A percentile compares a stretch with the other conserved stretches of the same genome.
Conservation (phyloP, 345 rosid genomes). For the Melaleuca alternifolia region DNA sequence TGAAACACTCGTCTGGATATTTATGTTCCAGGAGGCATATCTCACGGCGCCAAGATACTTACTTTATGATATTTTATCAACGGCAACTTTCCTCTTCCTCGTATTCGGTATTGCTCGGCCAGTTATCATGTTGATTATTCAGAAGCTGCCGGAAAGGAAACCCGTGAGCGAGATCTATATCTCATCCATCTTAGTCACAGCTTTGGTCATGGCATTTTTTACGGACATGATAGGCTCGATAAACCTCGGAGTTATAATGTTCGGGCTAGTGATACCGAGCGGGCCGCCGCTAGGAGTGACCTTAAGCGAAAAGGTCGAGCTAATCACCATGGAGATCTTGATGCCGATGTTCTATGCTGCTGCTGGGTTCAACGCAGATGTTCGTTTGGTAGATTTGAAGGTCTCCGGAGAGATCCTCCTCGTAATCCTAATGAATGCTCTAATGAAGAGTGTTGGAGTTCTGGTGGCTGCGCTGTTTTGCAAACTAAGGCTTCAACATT, state of each 20-base stretch:
- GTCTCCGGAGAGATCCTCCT: neutral
- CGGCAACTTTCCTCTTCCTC: neutral
- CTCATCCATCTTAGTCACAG: neutral
- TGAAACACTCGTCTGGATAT: neutral
- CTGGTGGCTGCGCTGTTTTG: neutral
- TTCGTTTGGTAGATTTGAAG: neutral
- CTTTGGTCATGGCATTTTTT: neutral
- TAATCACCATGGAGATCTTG: constrained; percentile 6
- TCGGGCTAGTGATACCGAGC: constrained; percentile 12
- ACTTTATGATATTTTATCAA: neutral
- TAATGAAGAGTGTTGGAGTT: constrained; percentile 2
- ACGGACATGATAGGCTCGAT: neutral
- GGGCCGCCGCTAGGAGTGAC: constrained; percentile 25
- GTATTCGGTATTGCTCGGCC: neutral
- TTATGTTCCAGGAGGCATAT: neutral
- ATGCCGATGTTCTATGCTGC: constrained; percentile 10
- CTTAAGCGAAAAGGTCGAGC: constrained; percentile 11
- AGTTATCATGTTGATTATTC: neutral
- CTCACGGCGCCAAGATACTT: neutral
- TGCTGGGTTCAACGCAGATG: neutral
- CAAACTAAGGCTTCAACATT: neutral
- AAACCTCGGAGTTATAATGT: neutral
- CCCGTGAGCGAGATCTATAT: constrained; percentile 1
- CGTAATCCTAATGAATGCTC: neutral
- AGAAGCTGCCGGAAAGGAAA: constrained; percentile 9